These are phyloP conservation scores for Talaromyces rugulosus DNA, from an alignment of 2,329 filamentous ascomycete species.

Conservation along the genomic window DNA sequence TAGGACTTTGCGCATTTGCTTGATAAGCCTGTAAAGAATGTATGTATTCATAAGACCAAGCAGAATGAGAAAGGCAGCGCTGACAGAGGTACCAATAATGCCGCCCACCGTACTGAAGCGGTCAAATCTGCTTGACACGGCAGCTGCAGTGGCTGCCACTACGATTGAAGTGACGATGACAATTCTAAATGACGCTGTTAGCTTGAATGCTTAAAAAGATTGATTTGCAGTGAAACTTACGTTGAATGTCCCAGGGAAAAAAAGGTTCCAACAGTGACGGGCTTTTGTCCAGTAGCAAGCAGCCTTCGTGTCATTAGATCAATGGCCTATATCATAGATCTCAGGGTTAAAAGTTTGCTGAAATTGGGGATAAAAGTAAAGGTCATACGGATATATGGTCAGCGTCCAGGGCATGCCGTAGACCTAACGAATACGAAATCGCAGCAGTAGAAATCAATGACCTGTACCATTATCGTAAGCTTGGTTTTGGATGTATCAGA, in stretches of 20 bases:
- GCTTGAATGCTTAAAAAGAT: neutral
- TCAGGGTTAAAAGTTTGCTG: neutral
- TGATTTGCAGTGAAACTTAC: conserved; percentile 23
- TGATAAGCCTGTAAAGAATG: conserved; percentile 75
- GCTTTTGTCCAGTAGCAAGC: conserved; percentile 76
- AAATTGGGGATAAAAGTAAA: neutral
- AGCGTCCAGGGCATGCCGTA: conserved; percentile 95
- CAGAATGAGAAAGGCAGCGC: conserved; percentile 75
- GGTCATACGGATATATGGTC: conserved; percentile 68
- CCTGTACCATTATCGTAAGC: conserved; percentile 26
- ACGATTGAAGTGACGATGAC: conserved; percentile 87
- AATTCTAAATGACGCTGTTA: conserved; percentile 46
- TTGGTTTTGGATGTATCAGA: neutral
- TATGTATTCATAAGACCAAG: conserved; percentile 80
- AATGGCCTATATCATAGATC: conserved; percentile 58
- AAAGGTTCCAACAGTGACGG: conserved; percentile 89
- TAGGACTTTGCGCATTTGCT: conserved; percentile 62
- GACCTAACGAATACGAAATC: conserved; percentile 80
- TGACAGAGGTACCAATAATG: conserved; percentile 85
- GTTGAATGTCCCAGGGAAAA: conserved; percentile 94
- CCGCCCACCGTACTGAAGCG: conserved; percentile 75
- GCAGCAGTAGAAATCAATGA: conserved; percentile 73
- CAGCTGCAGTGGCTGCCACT: conserved; percentile 84
- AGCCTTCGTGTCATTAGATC: conserved; percentile 91
- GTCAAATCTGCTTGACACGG: conserved; percentile 75